Evolutionary conservation across 441 rosid species (phyloP).

Genomic region (Pelargonium citronellum): DNA sequence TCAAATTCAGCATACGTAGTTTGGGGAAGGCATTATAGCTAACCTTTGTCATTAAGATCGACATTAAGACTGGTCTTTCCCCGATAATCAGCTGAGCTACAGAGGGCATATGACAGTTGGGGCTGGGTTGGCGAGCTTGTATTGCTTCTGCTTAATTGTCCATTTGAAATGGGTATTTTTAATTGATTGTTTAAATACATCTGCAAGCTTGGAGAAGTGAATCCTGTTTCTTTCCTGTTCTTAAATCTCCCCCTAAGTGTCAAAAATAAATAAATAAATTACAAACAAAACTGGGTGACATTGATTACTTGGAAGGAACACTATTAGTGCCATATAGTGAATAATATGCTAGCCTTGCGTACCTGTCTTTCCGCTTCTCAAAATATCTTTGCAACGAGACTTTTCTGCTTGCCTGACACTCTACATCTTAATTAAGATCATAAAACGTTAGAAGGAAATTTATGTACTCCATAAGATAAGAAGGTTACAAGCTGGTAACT

Average conservation of each 20-base stretch:
- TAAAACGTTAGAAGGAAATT: conserved; percentile 18
- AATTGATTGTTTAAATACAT: conserved; percentile 26
- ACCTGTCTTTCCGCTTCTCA: conserved; percentile 55
- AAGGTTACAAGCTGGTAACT: not conserved
- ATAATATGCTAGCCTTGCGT: not conserved
- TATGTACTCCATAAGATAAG: not conserved
- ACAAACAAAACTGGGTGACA: conserved; percentile 20
- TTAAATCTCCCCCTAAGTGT: conserved; percentile 47
- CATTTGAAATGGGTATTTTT: conserved; percentile 27
- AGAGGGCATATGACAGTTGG: conserved; percentile 19
- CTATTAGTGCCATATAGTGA: not conserved
- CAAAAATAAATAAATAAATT: too few species aligned
- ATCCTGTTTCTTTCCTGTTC: conserved; percentile 35
- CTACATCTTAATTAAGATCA: conserved; percentile 39
- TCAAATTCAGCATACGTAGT: not conserved
- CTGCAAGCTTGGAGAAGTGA: conserved; percentile 31
- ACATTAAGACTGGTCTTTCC: conserved; percentile 19
- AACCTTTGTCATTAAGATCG: conserved; percentile 34
- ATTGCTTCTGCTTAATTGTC: conserved; percentile 23
- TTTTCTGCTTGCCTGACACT: conserved; percentile 40
- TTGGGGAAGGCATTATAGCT: not conserved
- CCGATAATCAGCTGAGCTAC: conserved; percentile 20
- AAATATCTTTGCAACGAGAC: conserved; percentile 39
- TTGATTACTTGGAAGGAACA: conserved; percentile 1
- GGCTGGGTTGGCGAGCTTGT: conserved; percentile 25